Conservation (phyloP, 805 yeast species). For the Starmerella davenportii region DNA sequence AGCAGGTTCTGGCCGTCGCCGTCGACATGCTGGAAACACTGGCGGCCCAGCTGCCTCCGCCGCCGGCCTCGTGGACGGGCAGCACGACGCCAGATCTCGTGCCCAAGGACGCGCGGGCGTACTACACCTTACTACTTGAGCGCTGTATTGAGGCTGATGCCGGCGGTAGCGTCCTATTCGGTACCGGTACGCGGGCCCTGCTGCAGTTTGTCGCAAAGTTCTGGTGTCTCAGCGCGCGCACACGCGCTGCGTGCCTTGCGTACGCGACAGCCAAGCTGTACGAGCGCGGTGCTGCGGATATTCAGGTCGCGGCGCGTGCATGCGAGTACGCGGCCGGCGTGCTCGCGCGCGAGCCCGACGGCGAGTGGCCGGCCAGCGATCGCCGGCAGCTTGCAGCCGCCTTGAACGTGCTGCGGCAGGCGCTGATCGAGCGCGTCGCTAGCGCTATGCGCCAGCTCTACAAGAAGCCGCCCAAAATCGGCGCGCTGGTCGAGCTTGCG, state of each 20-base stretch:
- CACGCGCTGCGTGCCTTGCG: conserved; percentile 5
- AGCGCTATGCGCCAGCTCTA: conserved; percentile 25
- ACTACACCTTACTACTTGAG: conserved; percentile 27
- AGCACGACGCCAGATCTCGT: conserved; percentile 9
- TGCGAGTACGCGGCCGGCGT: conserved; percentile 5
- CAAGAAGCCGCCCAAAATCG: conserved; percentile 38
- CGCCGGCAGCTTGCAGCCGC: neutral
- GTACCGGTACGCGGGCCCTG: conserved; percentile 3
- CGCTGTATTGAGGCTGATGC: conserved; percentile 26
- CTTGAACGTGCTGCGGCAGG: conserved; percentile 30
- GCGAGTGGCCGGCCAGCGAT: neutral
- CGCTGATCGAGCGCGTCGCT: conserved; percentile 30
- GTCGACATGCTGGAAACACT: conserved; percentile 20
- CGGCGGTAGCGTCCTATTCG: conserved; percentile 6
- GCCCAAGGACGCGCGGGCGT: conserved; percentile 28
- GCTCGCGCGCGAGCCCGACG: neutral
- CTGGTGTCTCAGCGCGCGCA: conserved; percentile 9
- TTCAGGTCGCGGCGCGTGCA: conserved; percentile 2
- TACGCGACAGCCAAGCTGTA: conserved; percentile 3
- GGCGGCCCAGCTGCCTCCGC: conserved; percentile 5
- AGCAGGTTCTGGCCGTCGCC: conserved; percentile 24
- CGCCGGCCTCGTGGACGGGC: neutral
- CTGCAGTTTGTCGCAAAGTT: conserved; percentile 6
- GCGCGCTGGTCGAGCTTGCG: conserved; percentile 33
- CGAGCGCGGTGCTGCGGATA: neutral